A percentile compares a stretch with the other conserved stretches of the same genome.
Conservation (phyloP, 208 protist genomes). For the Wallacemonas collosoma region DNA sequence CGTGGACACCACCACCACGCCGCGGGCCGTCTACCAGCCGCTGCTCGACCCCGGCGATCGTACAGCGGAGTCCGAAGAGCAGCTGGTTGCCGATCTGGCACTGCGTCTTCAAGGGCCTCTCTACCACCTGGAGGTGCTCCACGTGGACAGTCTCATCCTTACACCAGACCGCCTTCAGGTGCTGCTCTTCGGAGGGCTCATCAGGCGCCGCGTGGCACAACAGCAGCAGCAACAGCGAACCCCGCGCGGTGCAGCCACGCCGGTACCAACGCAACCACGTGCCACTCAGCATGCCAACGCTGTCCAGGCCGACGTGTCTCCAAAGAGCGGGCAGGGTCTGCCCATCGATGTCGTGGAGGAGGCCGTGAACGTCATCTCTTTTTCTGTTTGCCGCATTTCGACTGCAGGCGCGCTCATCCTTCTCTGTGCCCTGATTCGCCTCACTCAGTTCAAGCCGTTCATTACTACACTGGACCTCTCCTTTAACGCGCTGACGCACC, state of each 20-base stretch:
- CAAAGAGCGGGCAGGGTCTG: background rate
- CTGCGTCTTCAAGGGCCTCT: conserved; percentile 36
- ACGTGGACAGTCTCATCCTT: conserved; percentile 63
- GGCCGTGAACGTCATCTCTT: conserved; percentile 58
- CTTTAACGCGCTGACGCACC: conserved; percentile 59
- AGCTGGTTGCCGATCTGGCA: conserved; percentile 67
- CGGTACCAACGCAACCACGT: no score
- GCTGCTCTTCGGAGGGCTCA: conserved; percentile 67
- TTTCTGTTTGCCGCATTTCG: conserved; percentile 68
- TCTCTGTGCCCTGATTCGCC: conserved; percentile 36
- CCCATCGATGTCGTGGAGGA: conserved; percentile 4
- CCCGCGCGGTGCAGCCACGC: no score
- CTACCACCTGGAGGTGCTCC: conserved; percentile 51
- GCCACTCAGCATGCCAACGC: background rate
- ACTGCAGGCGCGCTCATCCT: conserved; percentile 62
- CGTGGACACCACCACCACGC: conserved; percentile 16
- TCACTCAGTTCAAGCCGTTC: conserved; percentile 10
- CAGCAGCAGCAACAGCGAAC: no score
- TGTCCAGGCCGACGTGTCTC: background rate
- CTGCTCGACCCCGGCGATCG: conserved; percentile 36
- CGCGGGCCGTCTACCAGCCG: conserved; percentile 31
- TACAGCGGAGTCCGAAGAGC: conserved; percentile 37
- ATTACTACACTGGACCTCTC: conserved; percentile 59
- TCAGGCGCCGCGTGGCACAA: background rate
- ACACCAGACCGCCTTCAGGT: conserved; percentile 62